Base-by-base conservation (phyloP, 2,329 filamentous ascomycete species). In the Claviceps fusiformis region DNA sequence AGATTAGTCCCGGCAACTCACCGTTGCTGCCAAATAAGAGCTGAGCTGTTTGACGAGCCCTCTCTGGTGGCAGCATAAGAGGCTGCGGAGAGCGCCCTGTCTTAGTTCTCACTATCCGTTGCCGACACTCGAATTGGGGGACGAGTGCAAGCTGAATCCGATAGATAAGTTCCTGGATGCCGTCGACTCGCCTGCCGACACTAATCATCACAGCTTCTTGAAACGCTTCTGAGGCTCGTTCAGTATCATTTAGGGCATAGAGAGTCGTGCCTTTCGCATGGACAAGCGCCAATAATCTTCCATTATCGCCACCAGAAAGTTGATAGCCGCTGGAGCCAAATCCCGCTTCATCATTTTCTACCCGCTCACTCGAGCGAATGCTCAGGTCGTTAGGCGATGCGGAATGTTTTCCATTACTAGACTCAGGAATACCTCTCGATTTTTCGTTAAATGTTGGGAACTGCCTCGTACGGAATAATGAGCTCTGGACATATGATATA, bases 221-320 rank as follows among this genome's bases (percentile, higher is more conserved):
- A 62, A 98, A 98, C 4, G 93, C 89, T 62, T 83, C 81, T 1
- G 92, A 90, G 46, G 93, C 93, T 45, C 78, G 81, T 44, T 78
- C 75, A 59, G 93, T 87, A 60, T 96, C 86, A 49, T 92, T 92
- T 35, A 95, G 73, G 31, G 88, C 83, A 70, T 98, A 98, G 1
- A 97, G 77, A 86, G 97, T 95, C 59, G 97, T 97, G n/a, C 92
- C 93, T 69, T 97, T 98, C 24, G 92, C 91, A 70, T 98, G 93
- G 45, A 97, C 83, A 17, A 98, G 77, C n/a, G 90, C 87, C 48
- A 98, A 78, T 64, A 98, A 89, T 57, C 93, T 82, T 9, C 92
- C 93, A 66, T 96, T 97, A 61, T 98, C 93, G 47, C 80, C 82
- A 2, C 86, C 90, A 5, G 90, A 80, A 47, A 98, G 84, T 15